Evolutionary conservation across 1,284 basidiomycete genomes (phyloP).

Genomic region (Ustilago sp.): DNA sequence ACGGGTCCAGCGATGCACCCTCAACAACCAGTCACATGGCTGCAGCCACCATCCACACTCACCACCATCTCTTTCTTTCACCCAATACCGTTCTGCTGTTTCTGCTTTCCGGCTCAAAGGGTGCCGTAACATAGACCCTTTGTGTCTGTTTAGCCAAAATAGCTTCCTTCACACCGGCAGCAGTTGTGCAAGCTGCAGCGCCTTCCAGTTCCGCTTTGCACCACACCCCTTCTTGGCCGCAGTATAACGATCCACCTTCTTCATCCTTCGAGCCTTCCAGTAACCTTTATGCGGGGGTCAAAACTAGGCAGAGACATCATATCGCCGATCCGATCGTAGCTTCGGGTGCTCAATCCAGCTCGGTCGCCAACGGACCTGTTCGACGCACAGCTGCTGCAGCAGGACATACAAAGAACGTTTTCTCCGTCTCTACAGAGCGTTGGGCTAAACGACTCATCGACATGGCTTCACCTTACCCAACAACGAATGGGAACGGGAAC

Average conservation of each 20-base stretch:
- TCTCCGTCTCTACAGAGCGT: constrained; percentile 44
- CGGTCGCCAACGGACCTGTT: constrained; percentile 22
- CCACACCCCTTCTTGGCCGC: constrained; percentile 14
- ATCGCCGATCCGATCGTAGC: constrained; percentile 44
- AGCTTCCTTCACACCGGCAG: constrained; percentile 35
- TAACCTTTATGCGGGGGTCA: neutral
- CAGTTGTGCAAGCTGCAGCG: constrained; percentile 44
- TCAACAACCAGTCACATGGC: neutral
- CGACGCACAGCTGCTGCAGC: constrained; percentile 31
- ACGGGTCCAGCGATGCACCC: neutral
- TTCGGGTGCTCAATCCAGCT: constrained; percentile 31
- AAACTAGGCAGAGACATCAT: constrained; percentile 31
- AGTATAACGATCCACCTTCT: constrained; percentile 32
- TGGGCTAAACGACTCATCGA: constrained; percentile 45
- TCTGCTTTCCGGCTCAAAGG: constrained; percentile 29
- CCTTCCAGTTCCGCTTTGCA: constrained; percentile 7
- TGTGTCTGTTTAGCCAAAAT: constrained; percentile 21
- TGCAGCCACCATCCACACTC: neutral
- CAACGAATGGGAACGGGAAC: constrained; percentile 5
- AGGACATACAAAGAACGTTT: constrained; percentile 50
- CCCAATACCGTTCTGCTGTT: neutral
- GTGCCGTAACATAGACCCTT: constrained; percentile 22
- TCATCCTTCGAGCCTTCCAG: constrained; percentile 10
- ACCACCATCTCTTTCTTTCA: constrained; percentile 2
- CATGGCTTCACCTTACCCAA: constrained; percentile 31